Base-by-base conservation (phyloP, 495 filamentous ascomycete genomes). In the Trichoderma reesei region DNA sequence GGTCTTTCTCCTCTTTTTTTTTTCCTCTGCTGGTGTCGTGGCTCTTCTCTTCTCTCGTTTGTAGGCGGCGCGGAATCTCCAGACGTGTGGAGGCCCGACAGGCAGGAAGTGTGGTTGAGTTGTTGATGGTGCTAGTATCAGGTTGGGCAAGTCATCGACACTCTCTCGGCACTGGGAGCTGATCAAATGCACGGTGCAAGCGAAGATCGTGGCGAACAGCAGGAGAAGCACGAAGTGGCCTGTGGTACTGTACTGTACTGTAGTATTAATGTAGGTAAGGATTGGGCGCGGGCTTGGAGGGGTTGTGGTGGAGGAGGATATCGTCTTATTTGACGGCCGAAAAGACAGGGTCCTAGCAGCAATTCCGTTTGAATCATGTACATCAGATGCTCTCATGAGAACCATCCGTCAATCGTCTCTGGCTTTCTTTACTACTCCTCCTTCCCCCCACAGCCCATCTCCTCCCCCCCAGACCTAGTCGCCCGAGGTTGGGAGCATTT, bases 181-280 rank as follows among this genome's bases (percentile, higher is more conserved):
- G 51, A 56, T 56, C 51, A 56, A 56, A 33, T 56, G 51, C 51
- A 56, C 51, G 51, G 51, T 56, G 51, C 51, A 56, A 56, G 51
- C 51, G 51, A 56, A 56, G 51, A 56, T 56, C 51, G 51, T 34
- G 51, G 51, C 51, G 51, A 56, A 56, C 51, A 56, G 51, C 20
- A 14, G 16, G 26, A 51, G 46, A 51, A 51, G 20, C n/a, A n/a
- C n/a, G n/a, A n/a, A n/a, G n/a, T n/a, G n/a, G n/a, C n/a, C n/a
- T n/a, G n/a, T n/a, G n/a, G n/a, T n/a, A n/a, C n/a, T n/a, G n/a
- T n/a, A n/a, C n/a, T n/a, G n/a, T n/a, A n/a, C n/a, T n/a, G n/a
- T n/a, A n/a, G n/a, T n/a, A n/a, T n/a, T n/a, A n/a, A n/a, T n/a
- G n/a, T n/a, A 39, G 10, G 37, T 56, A 34, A 56, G 31, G 51